Evolutionary conservation across 2,329 filamentous ascomycete species (phyloP).

Genomic region (Colletotrichum destructivum): DNA sequence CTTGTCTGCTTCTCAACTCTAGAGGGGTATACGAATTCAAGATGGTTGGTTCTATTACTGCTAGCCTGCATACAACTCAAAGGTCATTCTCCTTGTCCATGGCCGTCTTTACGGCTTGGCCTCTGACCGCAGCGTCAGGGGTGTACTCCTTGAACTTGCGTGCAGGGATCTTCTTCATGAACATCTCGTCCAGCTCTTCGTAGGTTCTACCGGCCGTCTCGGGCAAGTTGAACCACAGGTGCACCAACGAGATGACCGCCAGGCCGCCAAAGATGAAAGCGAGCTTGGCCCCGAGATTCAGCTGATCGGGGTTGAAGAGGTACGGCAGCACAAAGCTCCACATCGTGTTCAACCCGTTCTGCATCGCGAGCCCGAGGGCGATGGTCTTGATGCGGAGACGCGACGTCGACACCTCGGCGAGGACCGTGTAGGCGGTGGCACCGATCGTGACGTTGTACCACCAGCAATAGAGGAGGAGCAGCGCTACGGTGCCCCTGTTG

Average conservation of each 20-base stretch:
- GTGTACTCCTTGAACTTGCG: conserved; percentile 47
- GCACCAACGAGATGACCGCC: conserved; percentile 50
- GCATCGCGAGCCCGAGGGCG: conserved; percentile 54
- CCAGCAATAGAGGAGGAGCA: conserved; percentile 57
- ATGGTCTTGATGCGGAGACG: conserved; percentile 58
- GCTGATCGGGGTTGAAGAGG: conserved; percentile 46
- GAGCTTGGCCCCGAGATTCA: conserved; percentile 56
- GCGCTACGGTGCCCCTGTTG: conserved; percentile 50
- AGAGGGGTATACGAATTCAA: not conserved
- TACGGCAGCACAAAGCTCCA: conserved; percentile 44
- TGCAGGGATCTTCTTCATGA: conserved; percentile 46
- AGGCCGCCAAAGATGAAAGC: conserved; percentile 58
- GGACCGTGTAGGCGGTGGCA: conserved; percentile 54
- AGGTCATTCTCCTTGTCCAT: conserved; percentile 26
- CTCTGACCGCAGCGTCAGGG: conserved; percentile 35
- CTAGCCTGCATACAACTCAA: conserved; percentile 3
- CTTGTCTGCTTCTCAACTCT: no score
- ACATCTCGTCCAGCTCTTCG: conserved; percentile 49
- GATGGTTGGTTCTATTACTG: not conserved
- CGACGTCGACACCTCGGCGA: conserved; percentile 56
- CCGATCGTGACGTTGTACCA: conserved; percentile 59
- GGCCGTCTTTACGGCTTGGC: conserved; percentile 24
- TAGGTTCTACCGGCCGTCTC: conserved; percentile 48
- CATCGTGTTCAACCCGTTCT: conserved; percentile 47
- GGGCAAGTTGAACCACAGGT: conserved; percentile 56